Evolutionary conservation across 345 rosid species (phyloP).

Genomic region (Citrus mangshanensis): DNA sequence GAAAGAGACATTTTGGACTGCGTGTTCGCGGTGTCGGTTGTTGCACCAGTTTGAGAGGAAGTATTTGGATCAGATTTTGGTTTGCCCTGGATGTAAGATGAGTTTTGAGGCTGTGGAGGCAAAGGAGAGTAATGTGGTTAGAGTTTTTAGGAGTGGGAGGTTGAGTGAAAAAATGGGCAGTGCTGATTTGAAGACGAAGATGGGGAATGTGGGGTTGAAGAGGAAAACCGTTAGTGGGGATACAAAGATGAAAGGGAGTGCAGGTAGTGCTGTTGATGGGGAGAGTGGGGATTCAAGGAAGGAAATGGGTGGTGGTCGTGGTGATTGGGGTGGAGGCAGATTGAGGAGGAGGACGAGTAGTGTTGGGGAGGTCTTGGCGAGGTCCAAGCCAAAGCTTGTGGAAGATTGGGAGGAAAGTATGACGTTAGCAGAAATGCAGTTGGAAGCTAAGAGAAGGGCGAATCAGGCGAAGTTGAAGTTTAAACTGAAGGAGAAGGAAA

Average conservation of each 20-base stretch:
- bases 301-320: slow-evolving; percentile 21
- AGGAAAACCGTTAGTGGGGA: slow-evolving; percentile 20
- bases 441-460: slow-evolving; percentile 38
- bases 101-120: slow-evolving; percentile 72
- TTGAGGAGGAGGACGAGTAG: slow-evolving; percentile 33
- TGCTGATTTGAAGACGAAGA: slow-evolving; percentile 20
- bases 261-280: not conserved
- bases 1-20: slow-evolving; percentile 54
- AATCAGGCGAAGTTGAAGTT: slow-evolving; percentile 29
- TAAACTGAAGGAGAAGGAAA: slow-evolving; percentile 27
- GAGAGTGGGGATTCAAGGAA: slow-evolving; percentile 18
- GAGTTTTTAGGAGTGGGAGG: slow-evolving; percentile 27
- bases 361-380: slow-evolving; percentile 36
- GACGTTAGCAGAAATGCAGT: slow-evolving; percentile 79
- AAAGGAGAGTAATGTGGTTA: slow-evolving; percentile 22
- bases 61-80: slow-evolving; percentile 67
- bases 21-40: slow-evolving; percentile 64
- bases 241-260: slow-evolving; percentile 13
- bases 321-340: slow-evolving; percentile 38
- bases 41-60: slow-evolving; percentile 74
- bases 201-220: slow-evolving; percentile 14
- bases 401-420: slow-evolving; percentile 46
- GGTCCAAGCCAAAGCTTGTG: slow-evolving; percentile 25
- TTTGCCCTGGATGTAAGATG: slow-evolving; percentile 71
- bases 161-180: slow-evolving; percentile 19